Evolutionary conservation across 2,329 filamentous ascomycete genomes (phyloP).

Genomic region (Calonectria pseudoturangicola): DNA sequence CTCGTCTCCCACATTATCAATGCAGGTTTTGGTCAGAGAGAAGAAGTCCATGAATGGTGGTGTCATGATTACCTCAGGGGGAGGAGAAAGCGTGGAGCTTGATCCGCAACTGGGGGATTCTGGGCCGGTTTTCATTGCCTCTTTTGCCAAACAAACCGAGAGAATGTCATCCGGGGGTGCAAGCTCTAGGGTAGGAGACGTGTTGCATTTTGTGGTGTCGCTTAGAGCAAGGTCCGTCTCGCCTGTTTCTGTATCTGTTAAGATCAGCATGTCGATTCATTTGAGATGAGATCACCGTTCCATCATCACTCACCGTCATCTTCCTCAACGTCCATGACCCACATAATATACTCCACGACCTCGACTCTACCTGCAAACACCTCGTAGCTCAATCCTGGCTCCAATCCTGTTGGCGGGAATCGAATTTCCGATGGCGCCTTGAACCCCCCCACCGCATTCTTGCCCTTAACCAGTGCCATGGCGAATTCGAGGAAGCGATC

Average conservation of each 20-base stretch:
- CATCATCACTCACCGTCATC: constrained; percentile 35
- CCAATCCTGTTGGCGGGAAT: constrained; percentile 48
- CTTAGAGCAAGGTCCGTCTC: background rate
- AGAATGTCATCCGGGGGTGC: too few relatives aligned
- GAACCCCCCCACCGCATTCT: constrained; percentile 35
- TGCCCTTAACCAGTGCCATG: constrained; percentile 31
- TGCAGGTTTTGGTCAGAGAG: background rate
- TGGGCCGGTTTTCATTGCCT: background rate
- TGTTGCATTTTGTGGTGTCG: background rate
- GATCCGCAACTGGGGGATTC: constrained; percentile 26
- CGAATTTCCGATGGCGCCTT: constrained; percentile 44
- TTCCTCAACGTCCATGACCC: constrained; percentile 39
- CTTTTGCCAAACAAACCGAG: background rate
- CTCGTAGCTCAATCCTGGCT: constrained; percentile 47
- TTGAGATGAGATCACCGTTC: background rate
- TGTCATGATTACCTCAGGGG: constrained; percentile 42
- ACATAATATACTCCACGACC: constrained; percentile 53
- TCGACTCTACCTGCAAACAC: constrained; percentile 52
- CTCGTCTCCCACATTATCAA: background rate
- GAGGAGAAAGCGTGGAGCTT: constrained; percentile 43
- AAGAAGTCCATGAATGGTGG: constrained; percentile 40
- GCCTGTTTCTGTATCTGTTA: background rate
- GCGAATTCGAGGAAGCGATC: constrained; percentile 47
- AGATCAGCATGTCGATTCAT: background rate
- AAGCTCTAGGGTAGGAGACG: background rate